These are phyloP conservation scores for Chenopodium album DNA, from an alignment of 148 eudicot genomes.

Conservation along the genomic window DNA sequence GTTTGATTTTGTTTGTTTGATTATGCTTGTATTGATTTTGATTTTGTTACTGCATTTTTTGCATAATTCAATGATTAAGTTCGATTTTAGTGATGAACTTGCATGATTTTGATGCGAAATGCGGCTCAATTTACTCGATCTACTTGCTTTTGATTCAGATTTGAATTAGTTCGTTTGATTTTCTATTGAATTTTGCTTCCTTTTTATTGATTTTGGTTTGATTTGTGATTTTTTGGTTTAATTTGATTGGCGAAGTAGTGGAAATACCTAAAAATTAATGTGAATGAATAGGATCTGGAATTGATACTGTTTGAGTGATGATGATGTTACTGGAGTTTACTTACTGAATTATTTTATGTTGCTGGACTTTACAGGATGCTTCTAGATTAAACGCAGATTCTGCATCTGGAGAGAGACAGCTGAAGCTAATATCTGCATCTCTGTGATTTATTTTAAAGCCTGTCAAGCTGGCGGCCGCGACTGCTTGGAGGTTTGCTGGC, in stretches of 20 bases:
- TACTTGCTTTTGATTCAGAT: neutral
- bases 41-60: neutral
- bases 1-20: neutral
- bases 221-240: neutral
- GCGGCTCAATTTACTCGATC: slow-evolving; percentile 5
- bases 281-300: slow-evolving; percentile 13
- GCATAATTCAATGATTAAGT: neutral
- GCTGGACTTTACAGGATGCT: slow-evolving; percentile 22
- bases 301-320: neutral
- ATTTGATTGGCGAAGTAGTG: neutral
- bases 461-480: slow-evolving; percentile 56
- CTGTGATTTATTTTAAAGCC: neutral
- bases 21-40: neutral
- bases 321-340: neutral
- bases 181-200: neutral
- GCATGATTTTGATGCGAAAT: neutral
- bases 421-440: slow-evolving; percentile 24
- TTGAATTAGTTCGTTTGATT: neutral
- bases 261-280: neutral
- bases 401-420: slow-evolving; percentile 6
- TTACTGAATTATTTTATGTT: neutral
- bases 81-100: neutral
- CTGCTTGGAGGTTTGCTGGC: slow-evolving; percentile 66
- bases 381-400: slow-evolving; percentile 7
- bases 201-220: neutral